phyloP scores from a whole-genome alignment of 768 basidiomycete genomes.

The Trametes maxima region DNA sequence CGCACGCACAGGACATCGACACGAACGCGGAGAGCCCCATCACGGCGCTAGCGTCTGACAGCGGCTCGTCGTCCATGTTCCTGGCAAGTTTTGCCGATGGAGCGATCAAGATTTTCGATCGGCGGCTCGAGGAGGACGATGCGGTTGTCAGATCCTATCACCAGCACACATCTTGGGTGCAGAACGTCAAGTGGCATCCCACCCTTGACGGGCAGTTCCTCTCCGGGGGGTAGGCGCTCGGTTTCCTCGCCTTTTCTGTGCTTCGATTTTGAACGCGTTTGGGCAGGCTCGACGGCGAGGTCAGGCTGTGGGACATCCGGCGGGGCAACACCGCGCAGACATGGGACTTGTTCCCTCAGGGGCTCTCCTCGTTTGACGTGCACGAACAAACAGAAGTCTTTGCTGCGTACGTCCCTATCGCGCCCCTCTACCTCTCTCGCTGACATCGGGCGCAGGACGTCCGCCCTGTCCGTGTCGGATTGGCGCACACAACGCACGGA shows the following conservation, averaged over 20 bases:
- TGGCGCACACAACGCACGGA: slow-evolving; percentile 69
- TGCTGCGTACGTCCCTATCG: slow-evolving; percentile 63
- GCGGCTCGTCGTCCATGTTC: slow-evolving; percentile 76
- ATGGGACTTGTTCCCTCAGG: slow-evolving; percentile 67
- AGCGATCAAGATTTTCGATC: slow-evolving; percentile 86
- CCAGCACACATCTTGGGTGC: slow-evolving; percentile 84
- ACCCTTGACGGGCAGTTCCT: slow-evolving; percentile 68
- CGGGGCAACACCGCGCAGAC: slow-evolving; percentile 55
- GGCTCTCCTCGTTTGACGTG: slow-evolving; percentile 84
- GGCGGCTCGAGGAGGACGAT: slow-evolving; percentile 81
- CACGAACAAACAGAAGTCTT: slow-evolving; percentile 84
- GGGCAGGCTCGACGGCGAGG: slow-evolving; percentile 80
- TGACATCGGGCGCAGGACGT: slow-evolving; percentile 44
- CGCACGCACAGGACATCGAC: slow-evolving; percentile 67
- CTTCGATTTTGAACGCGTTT: background rate
- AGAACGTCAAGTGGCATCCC: slow-evolving; percentile 86
- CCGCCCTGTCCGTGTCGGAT: slow-evolving; percentile 57
- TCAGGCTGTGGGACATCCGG: slow-evolving; percentile 91
- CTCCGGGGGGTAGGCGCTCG: slow-evolving; percentile 74
- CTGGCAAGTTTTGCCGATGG: slow-evolving; percentile 94
- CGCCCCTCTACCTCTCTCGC: slow-evolving; percentile 14
- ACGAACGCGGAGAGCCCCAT: slow-evolving; percentile 91
- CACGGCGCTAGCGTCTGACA: slow-evolving; percentile 81
- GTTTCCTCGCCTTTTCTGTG: background rate
- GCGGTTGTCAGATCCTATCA: slow-evolving; percentile 78